Percentiles rank a stretch among this genome's conserved stretches.
These are phyloP conservation scores for Phytophthora boehmeriae DNA, from an alignment of 352 stramenopile genomes.

Conservation along the genomic window DNA sequence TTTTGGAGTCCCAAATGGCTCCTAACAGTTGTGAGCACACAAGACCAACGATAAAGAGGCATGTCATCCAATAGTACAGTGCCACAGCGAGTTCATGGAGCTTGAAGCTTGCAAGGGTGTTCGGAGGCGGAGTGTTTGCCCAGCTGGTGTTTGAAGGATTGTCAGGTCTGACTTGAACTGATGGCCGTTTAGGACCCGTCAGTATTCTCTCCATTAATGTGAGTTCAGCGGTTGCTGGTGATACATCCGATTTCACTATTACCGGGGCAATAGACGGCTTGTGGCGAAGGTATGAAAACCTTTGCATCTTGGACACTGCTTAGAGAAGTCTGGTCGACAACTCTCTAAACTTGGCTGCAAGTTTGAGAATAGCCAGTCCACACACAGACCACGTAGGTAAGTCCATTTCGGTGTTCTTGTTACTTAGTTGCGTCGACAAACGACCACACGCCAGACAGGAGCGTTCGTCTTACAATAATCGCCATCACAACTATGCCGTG, in stretches of 20 bases:
- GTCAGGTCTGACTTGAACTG: not conserved
- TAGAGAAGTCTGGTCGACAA: too few species aligned
- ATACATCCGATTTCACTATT: not conserved
- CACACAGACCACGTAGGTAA: too few species aligned
- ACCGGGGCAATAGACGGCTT: not conserved
- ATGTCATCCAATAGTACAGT: slow-evolving; percentile 18
- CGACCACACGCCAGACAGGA: too few species aligned
- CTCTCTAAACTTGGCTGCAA: too few species aligned
- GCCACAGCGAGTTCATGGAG: not conserved
- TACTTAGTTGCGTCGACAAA: too few species aligned
- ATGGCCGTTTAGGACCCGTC: not conserved
- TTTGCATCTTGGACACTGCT: not conserved
- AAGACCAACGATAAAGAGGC: slow-evolving; percentile 11
- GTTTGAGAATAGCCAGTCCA: too few species aligned
- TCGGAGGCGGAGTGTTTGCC: not conserved
- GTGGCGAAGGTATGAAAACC: not conserved
- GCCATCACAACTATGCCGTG: too few species aligned
- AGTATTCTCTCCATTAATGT: not conserved
- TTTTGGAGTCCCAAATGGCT: slow-evolving; percentile 6
- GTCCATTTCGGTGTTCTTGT: too few species aligned
- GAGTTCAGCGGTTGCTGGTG: not conserved
- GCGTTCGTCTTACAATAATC: too few species aligned
- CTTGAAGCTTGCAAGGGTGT: not conserved
- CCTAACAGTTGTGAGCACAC: slow-evolving; percentile 16
- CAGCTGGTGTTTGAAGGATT: not conserved